Percentiles rank a stretch among this genome's conserved stretches.
These are phyloP conservation scores for Heterobasidion occidentale DNA, from an alignment of 1,284 basidiomycete genomes.

Conservation along the genomic window DNA sequence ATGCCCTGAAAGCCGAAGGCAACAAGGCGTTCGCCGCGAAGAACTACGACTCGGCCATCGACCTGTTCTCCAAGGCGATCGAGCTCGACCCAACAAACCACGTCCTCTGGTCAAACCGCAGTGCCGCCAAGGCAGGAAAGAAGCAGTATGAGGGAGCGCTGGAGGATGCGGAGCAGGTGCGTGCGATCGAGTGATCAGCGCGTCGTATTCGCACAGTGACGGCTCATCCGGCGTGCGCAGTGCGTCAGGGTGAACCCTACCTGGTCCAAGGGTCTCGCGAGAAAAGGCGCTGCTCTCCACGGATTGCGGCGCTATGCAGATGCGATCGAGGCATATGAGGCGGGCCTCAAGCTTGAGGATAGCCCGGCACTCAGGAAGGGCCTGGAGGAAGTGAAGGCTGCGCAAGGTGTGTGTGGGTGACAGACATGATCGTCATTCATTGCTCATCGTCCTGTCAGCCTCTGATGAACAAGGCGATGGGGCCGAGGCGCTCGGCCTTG, in stretches of 20 bases:
- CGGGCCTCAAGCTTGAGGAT: constrained; percentile 76
- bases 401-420: constrained; percentile 46
- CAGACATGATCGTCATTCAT: neutral
- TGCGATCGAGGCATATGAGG: constrained; percentile 76
- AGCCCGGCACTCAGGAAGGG: constrained; percentile 82
- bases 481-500: constrained; percentile 49
- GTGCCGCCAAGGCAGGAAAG: constrained; percentile 84
- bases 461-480: constrained; percentile 33
- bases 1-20: constrained; percentile 82
- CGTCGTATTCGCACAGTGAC: neutral
- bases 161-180: constrained; percentile 85
- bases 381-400: constrained; percentile 78
- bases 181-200: constrained; percentile 13
- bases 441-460: constrained; percentile 18
- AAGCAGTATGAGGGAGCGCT: constrained; percentile 74
- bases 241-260: constrained; percentile 74
- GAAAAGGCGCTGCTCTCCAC: constrained; percentile 94
- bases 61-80: constrained; percentile 84
- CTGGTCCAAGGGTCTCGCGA: constrained; percentile 89
- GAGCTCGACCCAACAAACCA: constrained; percentile 78
- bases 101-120: constrained; percentile 91
- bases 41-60: constrained; percentile 85
- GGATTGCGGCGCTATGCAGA: constrained; percentile 76
- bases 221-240: constrained; percentile 24
- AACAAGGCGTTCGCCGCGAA: constrained; percentile 96